Conservation (phyloP, 2,329 filamentous ascomycete species). For the Ceratocystis huliohia region DNA sequence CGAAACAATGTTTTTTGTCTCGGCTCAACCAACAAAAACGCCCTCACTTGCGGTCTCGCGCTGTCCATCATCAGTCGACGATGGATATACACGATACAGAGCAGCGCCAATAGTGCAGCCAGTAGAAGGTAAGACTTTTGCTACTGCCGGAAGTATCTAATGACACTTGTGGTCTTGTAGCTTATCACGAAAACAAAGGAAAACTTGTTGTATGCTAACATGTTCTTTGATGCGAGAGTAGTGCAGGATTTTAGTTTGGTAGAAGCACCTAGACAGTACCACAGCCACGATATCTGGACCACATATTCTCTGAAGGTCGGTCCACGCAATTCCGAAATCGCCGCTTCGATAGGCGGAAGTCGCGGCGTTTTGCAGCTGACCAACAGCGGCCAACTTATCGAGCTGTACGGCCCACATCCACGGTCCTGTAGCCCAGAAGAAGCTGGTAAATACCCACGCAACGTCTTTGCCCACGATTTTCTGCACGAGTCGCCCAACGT, state of each 20-base stretch:
- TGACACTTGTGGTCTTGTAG: too few relatives aligned
- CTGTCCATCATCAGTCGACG: neutral
- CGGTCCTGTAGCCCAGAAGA: slow-evolving; percentile 9
- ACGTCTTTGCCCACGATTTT: slow-evolving; percentile 20
- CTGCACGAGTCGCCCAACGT: slow-evolving; percentile 16
- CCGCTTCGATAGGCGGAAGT: slow-evolving; percentile 16
- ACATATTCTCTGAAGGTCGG: slow-evolving; percentile 38
- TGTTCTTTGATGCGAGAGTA: neutral
- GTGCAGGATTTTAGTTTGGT: slow-evolving; percentile 14
- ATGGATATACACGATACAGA: neutral
- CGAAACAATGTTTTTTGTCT: slow-evolving; percentile 11
- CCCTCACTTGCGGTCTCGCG: slow-evolving; percentile 5
- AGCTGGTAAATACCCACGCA: slow-evolving; percentile 9
- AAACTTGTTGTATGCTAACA: neutral
- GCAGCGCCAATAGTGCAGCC: neutral
- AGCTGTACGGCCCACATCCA: slow-evolving; percentile 4
- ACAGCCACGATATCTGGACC: slow-evolving; percentile 8
- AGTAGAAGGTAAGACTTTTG: neutral
- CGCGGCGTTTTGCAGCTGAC: slow-evolving; percentile 15
- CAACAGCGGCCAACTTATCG: neutral
- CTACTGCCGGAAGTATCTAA: too few relatives aligned
- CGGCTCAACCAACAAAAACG: neutral
- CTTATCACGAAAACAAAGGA: too few relatives aligned
- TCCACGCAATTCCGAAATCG: slow-evolving; percentile 35
- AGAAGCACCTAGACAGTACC: slow-evolving; percentile 5